A percentile compares a stretch with the other conserved stretches of the same genome.
Conservation (phyloP, 2,329 filamentous ascomycete genomes). For the Botryotinia calthae region DNA sequence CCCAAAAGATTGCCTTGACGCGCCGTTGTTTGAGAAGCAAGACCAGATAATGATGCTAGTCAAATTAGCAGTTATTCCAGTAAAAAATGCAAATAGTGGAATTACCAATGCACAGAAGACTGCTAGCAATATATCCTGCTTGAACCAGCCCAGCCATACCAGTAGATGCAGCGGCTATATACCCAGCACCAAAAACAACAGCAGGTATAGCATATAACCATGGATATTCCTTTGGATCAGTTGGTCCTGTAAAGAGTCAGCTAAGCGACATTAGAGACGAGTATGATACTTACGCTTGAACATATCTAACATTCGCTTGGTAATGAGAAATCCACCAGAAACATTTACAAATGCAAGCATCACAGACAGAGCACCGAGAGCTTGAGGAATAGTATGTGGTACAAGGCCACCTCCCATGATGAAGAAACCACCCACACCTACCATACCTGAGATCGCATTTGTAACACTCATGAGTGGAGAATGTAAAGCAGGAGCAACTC, state of each 20-base stretch:
- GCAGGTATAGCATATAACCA: constrained; percentile 83
- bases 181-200: constrained; percentile 75
- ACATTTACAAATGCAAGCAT: constrained; percentile 86
- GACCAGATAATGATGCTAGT: constrained; percentile 66
- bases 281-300: constrained; percentile 60
- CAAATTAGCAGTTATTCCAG: not conserved
- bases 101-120: constrained; percentile 70
- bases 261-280: not conserved
- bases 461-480: constrained; percentile 91
- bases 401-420: constrained; percentile 80
- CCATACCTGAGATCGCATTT: constrained; percentile 81
- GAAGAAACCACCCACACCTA: constrained; percentile 84
- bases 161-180: constrained; percentile 73
- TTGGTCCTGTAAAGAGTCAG: constrained; percentile 53
- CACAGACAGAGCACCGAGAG: constrained; percentile 75
- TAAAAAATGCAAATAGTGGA: too few species aligned
- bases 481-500: constrained; percentile 77
- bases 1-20: constrained; percentile 83
- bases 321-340: constrained; percentile 85
- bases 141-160: constrained; percentile 83
- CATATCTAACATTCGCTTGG: constrained; percentile 92
- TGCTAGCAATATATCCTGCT: constrained; percentile 82
- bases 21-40: constrained; percentile 80
- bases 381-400: constrained; percentile 75
- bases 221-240: constrained; percentile 82